Percentiles rank a stretch among this genome's conserved stretches.
Evolutionary conservation across 768 basidiomycete species (phyloP).

Genomic region (Podaxis sp.): DNA sequence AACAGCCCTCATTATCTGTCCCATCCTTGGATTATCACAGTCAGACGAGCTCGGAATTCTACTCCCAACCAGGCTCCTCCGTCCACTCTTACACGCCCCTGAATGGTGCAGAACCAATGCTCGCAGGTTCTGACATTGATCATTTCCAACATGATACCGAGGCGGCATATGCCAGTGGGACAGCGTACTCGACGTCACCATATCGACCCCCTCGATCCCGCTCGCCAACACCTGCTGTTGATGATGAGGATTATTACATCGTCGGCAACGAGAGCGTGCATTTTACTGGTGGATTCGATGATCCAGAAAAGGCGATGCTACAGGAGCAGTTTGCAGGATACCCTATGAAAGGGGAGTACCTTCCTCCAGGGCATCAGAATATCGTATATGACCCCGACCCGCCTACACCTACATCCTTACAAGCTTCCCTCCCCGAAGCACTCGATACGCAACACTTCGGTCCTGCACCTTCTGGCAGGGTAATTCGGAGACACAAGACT

Average conservation of each 20-base stretch:
- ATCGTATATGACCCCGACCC: constrained; percentile 43
- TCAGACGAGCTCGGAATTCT: neutral
- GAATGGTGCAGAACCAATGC: constrained; percentile 29
- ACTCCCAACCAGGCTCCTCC: neutral
- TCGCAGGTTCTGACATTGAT: constrained; percentile 41
- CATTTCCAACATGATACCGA: constrained; percentile 68
- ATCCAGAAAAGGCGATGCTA: constrained; percentile 41
- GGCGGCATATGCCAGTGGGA: constrained; percentile 63
- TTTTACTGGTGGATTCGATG: constrained; percentile 44
- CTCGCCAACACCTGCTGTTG: constrained; percentile 73
- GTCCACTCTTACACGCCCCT: constrained; percentile 30
- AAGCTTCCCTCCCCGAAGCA: constrained; percentile 45
- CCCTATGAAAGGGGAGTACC: constrained; percentile 27
- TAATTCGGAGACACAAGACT: constrained; percentile 67
- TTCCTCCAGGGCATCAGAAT: constrained; percentile 22
- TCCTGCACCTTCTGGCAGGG: constrained; percentile 80
- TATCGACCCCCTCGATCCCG: constrained; percentile 62
- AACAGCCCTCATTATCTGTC: constrained; percentile 24
- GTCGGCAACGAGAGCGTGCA: constrained; percentile 57
- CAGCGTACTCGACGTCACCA: constrained; percentile 42
- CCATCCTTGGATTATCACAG: constrained; percentile 10
- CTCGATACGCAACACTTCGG: constrained; percentile 84
- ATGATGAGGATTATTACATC: constrained; percentile 70
- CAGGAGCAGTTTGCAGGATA: constrained; percentile 24
- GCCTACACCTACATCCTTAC: constrained; percentile 38